phyloP scores from a whole-genome alignment of 208 protist genomes.

The Spironucleus salmonicida region DNA sequence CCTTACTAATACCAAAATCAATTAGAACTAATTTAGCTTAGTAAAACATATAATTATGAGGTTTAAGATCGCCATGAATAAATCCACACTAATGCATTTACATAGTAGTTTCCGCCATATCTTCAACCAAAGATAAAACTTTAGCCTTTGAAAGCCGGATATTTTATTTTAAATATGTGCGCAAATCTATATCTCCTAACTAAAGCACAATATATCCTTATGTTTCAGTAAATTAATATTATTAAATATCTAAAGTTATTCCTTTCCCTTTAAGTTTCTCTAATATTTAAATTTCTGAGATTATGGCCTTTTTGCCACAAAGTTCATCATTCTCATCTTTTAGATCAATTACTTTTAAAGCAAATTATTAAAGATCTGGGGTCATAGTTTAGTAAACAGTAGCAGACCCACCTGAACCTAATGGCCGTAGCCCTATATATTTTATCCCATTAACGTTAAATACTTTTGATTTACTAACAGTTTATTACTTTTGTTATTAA shows the following conservation, averaged over 20 bases:
- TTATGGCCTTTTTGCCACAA: neutral
- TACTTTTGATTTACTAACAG: no score
- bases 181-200: constrained; percentile 18
- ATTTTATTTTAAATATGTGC: neutral
- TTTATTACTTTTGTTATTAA: no score
- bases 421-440: no score
- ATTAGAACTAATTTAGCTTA: neutral
- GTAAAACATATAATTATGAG: constrained; percentile 24
- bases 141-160: neutral
- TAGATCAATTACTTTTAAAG: neutral
- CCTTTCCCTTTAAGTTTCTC: neutral
- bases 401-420: neutral
- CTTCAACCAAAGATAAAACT: neutral
- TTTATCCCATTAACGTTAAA: no score
- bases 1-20: constrained; percentile 21
- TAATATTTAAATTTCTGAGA: neutral
- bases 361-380: neutral
- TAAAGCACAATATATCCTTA: constrained; percentile 2
- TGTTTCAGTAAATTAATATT: neutral
- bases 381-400: neutral
- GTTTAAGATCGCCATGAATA: constrained; percentile 23
- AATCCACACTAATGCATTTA: neutral
- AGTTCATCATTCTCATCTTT: neutral
- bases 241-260: neutral
- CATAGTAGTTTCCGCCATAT: neutral